Conservation (phyloP, 306 rosid genomes). For the Heteromeles arbutifolia region DNA sequence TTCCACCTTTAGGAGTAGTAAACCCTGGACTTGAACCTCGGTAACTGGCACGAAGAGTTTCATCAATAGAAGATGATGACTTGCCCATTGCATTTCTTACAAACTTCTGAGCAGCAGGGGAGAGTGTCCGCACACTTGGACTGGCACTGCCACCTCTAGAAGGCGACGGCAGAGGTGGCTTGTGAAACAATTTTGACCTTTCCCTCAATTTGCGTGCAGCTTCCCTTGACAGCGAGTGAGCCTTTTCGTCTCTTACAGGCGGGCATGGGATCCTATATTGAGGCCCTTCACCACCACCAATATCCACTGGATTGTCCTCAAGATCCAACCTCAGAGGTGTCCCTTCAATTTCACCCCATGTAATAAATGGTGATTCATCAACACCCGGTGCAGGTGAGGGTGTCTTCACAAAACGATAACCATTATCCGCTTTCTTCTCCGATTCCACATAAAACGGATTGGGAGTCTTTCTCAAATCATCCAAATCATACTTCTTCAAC, state of each 20-base stretch:
- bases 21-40: conserved; percentile 75
- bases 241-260: conserved; percentile 76
- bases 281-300: conserved; percentile 88
- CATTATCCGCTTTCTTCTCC: conserved; percentile 71
- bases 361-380: conserved; percentile 82
- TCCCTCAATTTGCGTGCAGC: conserved; percentile 83
- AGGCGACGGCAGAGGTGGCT: conserved; percentile 87
- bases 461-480: conserved; percentile 88
- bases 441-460: conserved; percentile 76
- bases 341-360: conserved; percentile 98
- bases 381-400: conserved; percentile 95
- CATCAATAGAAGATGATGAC: conserved; percentile 72
- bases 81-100: conserved; percentile 84
- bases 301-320: conserved; percentile 81
- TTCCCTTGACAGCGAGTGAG: conserved; percentile 83
- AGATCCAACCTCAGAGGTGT: conserved; percentile 83
- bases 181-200: conserved; percentile 74
- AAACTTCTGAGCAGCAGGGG: conserved; percentile 96
- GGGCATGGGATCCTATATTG: conserved; percentile 75
- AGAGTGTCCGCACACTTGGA: conserved; percentile 72
- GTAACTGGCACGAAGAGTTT: conserved; percentile 93
- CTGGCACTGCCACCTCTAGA: conserved; percentile 86
- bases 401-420: conserved; percentile 76
- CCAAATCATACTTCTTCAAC: conserved; percentile 89
- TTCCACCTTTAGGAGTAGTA: conserved; percentile 70